A percentile compares a stretch with the other conserved stretches of the same genome.
Conservation (phyloP, 169 alveolate genomes). For the Perkinsus marinus region DNA sequence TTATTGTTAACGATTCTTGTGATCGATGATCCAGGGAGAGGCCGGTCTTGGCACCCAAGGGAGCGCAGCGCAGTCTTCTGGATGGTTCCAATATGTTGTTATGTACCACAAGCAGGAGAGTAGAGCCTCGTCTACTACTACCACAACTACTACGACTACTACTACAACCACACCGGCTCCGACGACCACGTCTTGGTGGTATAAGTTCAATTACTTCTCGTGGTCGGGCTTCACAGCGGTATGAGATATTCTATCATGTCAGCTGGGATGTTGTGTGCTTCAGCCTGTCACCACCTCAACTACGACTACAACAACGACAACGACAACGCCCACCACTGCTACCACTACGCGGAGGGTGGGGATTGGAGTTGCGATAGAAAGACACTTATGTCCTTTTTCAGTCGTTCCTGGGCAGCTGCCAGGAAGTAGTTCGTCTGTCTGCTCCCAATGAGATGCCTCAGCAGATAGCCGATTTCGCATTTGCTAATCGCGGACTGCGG, state of each 20-base stretch:
- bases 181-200: neutral
- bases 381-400: neutral
- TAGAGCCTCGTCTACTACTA: neutral
- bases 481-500: neutral
- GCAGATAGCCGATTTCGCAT: neutral
- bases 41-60: no score
- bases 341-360: neutral
- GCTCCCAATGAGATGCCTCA: neutral
- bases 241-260: neutral
- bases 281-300: neutral
- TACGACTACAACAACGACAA: neutral
- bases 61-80: neutral
- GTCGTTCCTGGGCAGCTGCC: neutral
- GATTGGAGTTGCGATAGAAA: no score
- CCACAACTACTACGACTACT: neutral
- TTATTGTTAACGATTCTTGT: neutral
- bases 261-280: neutral
- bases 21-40: no score
- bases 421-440: neutral
- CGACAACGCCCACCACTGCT: neutral
- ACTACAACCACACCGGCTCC: neutral
- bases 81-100: neutral
- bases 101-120: neutral
- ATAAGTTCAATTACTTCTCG: neutral
- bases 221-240: neutral